Percentiles rank a stretch among this genome's conserved stretches.
These are phyloP conservation scores for Leishmania tarentolae DNA, from an alignment of 208 protist species.

Conservation along the genomic window DNA sequence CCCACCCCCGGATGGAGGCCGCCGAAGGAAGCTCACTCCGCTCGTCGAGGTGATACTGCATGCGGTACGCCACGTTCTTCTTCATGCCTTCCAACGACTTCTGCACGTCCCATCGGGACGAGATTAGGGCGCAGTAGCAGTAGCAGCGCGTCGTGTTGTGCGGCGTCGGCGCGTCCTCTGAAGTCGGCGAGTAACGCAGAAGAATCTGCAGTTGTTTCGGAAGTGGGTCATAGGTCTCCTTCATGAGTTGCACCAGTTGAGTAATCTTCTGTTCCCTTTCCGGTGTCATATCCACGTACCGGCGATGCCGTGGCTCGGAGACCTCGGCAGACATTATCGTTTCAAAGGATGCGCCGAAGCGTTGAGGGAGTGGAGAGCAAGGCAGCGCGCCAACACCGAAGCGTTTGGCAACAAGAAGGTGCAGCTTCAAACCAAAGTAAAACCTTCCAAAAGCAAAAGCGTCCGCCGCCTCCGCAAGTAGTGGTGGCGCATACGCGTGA, in stretches of 20 bases:
- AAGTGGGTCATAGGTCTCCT: slow-evolving; percentile 33
- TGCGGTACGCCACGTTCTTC: slow-evolving; percentile 37
- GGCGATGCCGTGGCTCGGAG: slow-evolving; percentile 14
- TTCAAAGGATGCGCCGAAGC: background rate
- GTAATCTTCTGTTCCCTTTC: slow-evolving; percentile 58
- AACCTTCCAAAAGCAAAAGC: background rate
- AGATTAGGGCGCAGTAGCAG: slow-evolving; percentile 51
- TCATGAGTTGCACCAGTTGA: slow-evolving; percentile 40
- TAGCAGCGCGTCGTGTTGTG: slow-evolving; percentile 46
- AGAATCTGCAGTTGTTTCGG: slow-evolving; percentile 22
- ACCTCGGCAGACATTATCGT: background rate
- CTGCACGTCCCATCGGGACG: slow-evolving; percentile 54
- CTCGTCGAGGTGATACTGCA: slow-evolving; percentile 37
- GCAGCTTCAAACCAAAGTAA: background rate
- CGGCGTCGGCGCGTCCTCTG: slow-evolving; percentile 26
- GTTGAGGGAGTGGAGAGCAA: background rate
- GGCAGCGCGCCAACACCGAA: background rate
- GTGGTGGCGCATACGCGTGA: background rate
- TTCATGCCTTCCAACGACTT: slow-evolving; percentile 49
- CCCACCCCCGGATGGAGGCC: slow-evolving; percentile 57
- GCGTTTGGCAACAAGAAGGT: background rate
- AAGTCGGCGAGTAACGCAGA: slow-evolving; percentile 10
- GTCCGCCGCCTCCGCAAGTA: background rate
- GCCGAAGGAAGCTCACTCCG: slow-evolving; percentile 44
- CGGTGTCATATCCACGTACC: slow-evolving; percentile 36